Evolutionary conservation across 768 basidiomycete species (phyloP), one percentile per base, ranked within the genome.

Genomic region (Scleroderma citrinum): DNA sequence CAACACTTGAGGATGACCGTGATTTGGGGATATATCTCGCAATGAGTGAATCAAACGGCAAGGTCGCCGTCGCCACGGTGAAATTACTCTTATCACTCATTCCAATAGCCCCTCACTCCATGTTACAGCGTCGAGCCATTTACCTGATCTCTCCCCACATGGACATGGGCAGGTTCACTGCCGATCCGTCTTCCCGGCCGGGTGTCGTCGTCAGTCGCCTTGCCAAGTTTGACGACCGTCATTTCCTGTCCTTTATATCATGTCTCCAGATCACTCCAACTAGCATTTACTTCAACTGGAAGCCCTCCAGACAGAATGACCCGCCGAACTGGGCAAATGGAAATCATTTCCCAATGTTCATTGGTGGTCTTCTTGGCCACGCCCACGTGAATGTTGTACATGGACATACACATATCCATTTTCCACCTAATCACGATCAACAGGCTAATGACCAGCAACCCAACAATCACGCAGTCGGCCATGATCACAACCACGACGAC

Each of bases 241-340:
- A 38, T 29, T 34, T 52, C 20, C 55, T 62, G n/a, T 48, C 57
- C 19, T 52, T 36, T 31, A 57, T 80, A n/a, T 71, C 71, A 21
- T 82, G 79, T 55, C 68, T 82, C 19, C 79, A 81, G 57, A 71
- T 81, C 66, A 76, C 77, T 0, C 72, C 77, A 23, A 76, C 77
- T 0, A 75, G 74, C 0, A 51, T 82, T 12, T 82, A 70, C 51
- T 54, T 80, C 31, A 80, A 75, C 47, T 78, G 74, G 68, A 66
- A 70, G 63, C 64, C 50, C 5, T 17, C 17, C 17, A 16, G 30
- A 20, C n/a, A 14, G 14, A 26, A 32, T 17, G 19, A 5, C 4
- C 23, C 24, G 7, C 24, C 14, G 16, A 17, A 12, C 30, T 19
- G 29, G 17, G 43, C 6, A 12, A 16, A 16, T n/a, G 31, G 12